Percentiles rank a stretch among this genome's conserved stretches.
Evolutionary conservation across 1,139 yeast genomes (phyloP).

Genomic region (Magnusiomyces clavatus): DNA sequence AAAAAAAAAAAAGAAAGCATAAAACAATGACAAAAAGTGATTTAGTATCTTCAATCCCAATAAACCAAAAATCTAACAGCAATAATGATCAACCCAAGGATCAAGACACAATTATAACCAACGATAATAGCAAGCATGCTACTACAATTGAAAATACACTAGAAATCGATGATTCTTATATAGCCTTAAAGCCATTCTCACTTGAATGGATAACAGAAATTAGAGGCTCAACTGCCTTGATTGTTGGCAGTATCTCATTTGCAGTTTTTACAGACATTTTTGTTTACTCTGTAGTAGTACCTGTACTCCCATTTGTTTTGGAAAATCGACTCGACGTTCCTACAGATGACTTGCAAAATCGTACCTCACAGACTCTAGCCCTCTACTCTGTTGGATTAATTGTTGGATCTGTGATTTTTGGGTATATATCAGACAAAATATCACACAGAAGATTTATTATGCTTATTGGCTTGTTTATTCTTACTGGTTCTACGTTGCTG

Average conservation of each 20-base stretch:
- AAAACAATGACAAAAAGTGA: not conserved
- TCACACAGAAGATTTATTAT: conserved; percentile 25
- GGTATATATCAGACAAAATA: conserved; percentile 27
- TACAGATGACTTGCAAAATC: conserved; percentile 24
- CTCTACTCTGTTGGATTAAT: conserved; percentile 32
- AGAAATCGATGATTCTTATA: not conserved
- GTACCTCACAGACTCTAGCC: conserved; percentile 28
- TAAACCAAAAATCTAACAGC: not conserved
- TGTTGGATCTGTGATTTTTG: conserved; percentile 28
- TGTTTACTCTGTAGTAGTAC: conserved; percentile 30
- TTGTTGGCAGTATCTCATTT: conserved; percentile 25
- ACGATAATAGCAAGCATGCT: not conserved
- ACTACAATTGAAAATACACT: not conserved
- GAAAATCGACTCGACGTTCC: conserved; percentile 25
- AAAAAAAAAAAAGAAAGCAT: not conserved
- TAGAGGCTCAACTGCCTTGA: conserved; percentile 26
- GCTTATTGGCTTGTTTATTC: conserved; percentile 28
- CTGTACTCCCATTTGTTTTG: conserved; percentile 32
- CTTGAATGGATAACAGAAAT: not conserved
- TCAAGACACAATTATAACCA: not conserved
- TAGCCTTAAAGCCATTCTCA: not conserved
- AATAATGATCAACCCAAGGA: too few relatives aligned
- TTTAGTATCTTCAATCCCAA: not conserved
- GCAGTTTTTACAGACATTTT: conserved; percentile 32
- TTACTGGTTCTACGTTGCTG: conserved; percentile 29